These are phyloP conservation scores for Mrakia blollopis DNA, from an alignment of 768 basidiomycete species.

Conservation along the genomic window DNA sequence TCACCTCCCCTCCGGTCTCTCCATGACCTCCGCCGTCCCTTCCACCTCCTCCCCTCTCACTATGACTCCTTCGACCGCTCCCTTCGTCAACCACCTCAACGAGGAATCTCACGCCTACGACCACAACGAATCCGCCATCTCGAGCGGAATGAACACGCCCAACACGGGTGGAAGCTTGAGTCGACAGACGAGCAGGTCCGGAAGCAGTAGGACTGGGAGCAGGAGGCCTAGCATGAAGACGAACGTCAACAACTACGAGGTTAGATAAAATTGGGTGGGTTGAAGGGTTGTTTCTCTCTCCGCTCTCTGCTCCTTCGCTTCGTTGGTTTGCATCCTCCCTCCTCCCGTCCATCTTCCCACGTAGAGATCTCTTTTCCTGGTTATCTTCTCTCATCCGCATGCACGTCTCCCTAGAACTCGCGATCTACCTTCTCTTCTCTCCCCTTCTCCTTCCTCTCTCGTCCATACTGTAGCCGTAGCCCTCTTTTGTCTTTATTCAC, in stretches of 20 bases:
- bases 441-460: not conserved
- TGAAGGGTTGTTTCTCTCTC: not conserved
- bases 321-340: not conserved
- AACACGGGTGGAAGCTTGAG: slow-evolving; percentile 15
- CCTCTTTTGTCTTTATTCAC: not conserved
- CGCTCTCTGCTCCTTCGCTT: not conserved
- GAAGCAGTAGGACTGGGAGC: slow-evolving; percentile 5
- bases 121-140: slow-evolving; percentile 17
- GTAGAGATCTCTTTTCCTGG: not conserved
- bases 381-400: not conserved
- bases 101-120: not conserved
- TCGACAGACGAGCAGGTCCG: slow-evolving; percentile 5
- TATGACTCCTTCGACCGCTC: not conserved
- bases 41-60: slow-evolving; percentile 21
- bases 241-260: slow-evolving; percentile 20
- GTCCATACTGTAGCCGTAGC: not conserved
- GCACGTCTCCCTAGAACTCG: not conserved
- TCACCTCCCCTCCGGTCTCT: slow-evolving; percentile 27
- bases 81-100: not conserved
- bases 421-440: not conserved
- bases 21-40: slow-evolving; percentile 29
- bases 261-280: slow-evolving; percentile 2
- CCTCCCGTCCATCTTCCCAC: too few relatives aligned
- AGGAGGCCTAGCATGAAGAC: slow-evolving; percentile 26
- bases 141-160: slow-evolving; percentile 25